Evolutionary conservation across 2,329 filamentous ascomycete genomes (phyloP), one percentile per base, ranked within the genome.

Genomic region (Talaromyces pinophilus): DNA sequence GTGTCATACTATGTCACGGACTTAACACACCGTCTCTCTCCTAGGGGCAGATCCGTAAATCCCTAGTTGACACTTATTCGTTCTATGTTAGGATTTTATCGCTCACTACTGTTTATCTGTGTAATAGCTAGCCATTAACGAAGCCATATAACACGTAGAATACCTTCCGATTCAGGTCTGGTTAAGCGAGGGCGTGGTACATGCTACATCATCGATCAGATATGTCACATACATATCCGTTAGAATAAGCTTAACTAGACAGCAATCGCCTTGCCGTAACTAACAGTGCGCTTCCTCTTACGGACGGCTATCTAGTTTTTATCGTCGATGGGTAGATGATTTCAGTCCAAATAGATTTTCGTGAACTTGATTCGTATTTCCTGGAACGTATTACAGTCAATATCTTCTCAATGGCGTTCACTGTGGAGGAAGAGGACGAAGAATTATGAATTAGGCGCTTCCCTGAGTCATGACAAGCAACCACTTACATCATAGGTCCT

Each of bases 401-500:
- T 30, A 40, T 22, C 8, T 15, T n/a, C 57, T 28, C 57, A 28
- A 59, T 57, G 52, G n/a, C 52, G 11, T 57, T 35, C 54, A 60
- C 22, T 44, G 22, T 46, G 38, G 8, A 30, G 13, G 15, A 46
- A 15, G 11, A 40, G 22, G 40, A 19, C 38, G 38, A 42, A 59
- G 40, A 46, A 5, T 11, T 28, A 60, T 46, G 19, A 22, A 38
- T 33, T 60, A 60, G 7, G 57, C 28, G 28, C 40, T 46, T 33
- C 22, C 40, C 22, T 17, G 38, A 60, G 57, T 60, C 57, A 60
- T 60, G 57, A 30, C 17, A 60, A 60, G 38, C 19, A 44, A 46
- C 57, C 57, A 46, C 35, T 60, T 60, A 60, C 40, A 60, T 60
- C 57, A 60, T 60, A 42, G 38, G 35, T 25, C 11, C 22, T 17